A percentile compares a stretch with the other conserved stretches of the same genome.
Conservation (phyloP, 352 stramenopile species). For the Phytophthora aleatoria region DNA sequence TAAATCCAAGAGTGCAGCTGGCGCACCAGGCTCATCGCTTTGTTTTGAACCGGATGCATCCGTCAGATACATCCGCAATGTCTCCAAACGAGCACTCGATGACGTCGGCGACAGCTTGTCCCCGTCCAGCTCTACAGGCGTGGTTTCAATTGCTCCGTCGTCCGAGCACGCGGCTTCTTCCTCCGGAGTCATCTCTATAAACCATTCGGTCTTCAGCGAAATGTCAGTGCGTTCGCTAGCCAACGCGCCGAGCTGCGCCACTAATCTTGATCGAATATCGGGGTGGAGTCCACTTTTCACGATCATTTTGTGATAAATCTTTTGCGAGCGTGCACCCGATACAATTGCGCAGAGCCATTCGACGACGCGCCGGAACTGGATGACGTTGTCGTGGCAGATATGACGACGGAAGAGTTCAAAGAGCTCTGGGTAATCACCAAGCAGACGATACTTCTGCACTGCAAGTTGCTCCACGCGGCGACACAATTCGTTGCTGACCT, state of each 20-base stretch:
- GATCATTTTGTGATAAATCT: conserved; percentile 70
- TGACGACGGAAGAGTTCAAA: conserved; percentile 72
- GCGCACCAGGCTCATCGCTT: conserved; percentile 20
- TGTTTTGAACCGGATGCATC: conserved; percentile 34
- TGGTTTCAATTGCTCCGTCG: conserved; percentile 13
- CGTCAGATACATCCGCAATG: conserved; percentile 68
- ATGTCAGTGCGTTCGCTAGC: conserved; percentile 64
- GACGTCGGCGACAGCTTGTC: conserved; percentile 18
- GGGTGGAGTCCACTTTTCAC: conserved; percentile 74
- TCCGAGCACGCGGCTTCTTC: conserved; percentile 38
- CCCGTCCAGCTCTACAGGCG: conserved; percentile 12
- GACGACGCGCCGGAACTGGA: conserved; percentile 70
- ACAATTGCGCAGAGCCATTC: conserved; percentile 78
- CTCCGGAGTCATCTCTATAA: conserved; percentile 49
- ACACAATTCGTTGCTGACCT: conserved; percentile 75
- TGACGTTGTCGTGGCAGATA: conserved; percentile 72
- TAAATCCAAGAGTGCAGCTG: conserved; percentile 43
- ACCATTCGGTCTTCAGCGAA: conserved; percentile 75
- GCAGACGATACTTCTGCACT: conserved; percentile 51
- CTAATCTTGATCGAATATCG: conserved; percentile 73
- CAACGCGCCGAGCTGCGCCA: conserved; percentile 61
- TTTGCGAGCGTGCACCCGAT: conserved; percentile 47
- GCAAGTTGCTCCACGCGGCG: conserved; percentile 63
- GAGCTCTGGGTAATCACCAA: conserved; percentile 66
- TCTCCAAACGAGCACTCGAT: conserved; percentile 46